Conservation (phyloP, 2,329 filamentous ascomycete genomes). For the Colletotrichum tropicale region DNA sequence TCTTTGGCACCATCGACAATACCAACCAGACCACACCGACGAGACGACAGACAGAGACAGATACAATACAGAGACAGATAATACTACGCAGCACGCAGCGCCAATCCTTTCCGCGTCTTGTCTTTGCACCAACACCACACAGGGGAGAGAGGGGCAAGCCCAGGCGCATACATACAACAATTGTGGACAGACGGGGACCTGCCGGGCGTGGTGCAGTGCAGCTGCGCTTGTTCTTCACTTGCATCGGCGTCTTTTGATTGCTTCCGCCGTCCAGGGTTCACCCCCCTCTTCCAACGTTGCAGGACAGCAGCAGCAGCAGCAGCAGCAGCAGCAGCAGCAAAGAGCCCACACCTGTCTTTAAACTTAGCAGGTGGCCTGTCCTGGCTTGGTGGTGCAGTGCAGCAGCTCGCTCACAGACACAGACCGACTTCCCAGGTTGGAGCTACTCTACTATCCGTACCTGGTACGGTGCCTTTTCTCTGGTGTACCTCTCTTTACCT, state of each 20-base stretch:
- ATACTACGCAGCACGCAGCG: background rate
- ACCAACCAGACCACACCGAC: background rate
- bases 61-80: background rate
- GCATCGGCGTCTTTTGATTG: background rate
- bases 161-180: background rate
- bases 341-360: background rate
- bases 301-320: background rate
- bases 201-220: background rate
- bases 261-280: constrained; percentile 1
- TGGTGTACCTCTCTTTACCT: background rate
- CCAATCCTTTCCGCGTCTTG: background rate
- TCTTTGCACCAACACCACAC: background rate
- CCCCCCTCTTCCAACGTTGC: constrained; percentile 3
- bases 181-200: background rate
- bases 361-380: background rate
- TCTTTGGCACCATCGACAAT: background rate
- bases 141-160: background rate
- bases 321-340: background rate
- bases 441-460: background rate
- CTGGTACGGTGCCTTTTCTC: background rate
- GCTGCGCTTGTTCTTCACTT: background rate
- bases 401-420: no score
- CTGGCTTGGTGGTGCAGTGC: background rate
- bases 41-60: background rate
- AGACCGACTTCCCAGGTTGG: background rate